A percentile compares a stretch with the other conserved stretches of the same genome.
Conservation (phyloP, 108 stramenopile species). For the Nitzschia inconspicua region DNA sequence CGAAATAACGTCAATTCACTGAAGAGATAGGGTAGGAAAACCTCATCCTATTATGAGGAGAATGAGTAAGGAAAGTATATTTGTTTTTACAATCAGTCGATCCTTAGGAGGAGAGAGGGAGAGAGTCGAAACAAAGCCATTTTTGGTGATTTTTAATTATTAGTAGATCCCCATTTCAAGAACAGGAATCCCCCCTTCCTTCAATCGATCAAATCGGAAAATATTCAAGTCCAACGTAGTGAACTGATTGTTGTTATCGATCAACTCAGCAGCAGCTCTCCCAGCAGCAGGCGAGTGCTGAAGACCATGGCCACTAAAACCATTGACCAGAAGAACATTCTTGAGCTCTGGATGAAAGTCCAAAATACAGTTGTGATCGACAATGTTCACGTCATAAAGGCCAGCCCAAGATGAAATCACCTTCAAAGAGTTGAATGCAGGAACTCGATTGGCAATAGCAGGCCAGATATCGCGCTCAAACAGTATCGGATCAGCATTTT, state of each 20-base stretch:
- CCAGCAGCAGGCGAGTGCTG: slow-evolving; percentile 71
- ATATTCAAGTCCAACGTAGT: slow-evolving; percentile 51
- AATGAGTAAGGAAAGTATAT: too few species aligned
- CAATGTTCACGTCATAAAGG: slow-evolving; percentile 67
- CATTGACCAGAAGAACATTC: slow-evolving; percentile 64
- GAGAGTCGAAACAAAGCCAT: not conserved
- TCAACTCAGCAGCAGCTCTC: slow-evolving; percentile 55
- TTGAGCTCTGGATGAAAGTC: slow-evolving; percentile 69
- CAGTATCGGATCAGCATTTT: slow-evolving; percentile 52
- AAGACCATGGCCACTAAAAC: slow-evolving; percentile 77
- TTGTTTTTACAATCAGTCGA: too few species aligned
- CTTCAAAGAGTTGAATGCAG: slow-evolving; percentile 72
- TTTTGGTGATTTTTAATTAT: not conserved
- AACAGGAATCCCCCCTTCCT: slow-evolving; percentile 1
- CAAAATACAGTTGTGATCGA: slow-evolving; percentile 82
- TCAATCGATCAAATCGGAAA: slow-evolving; percentile 59
- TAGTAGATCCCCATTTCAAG: slow-evolving; percentile 21
- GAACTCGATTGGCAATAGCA: slow-evolving; percentile 60
- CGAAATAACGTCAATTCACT: too few species aligned
- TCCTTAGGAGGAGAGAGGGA: too few species aligned
- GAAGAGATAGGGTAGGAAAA: too few species aligned
- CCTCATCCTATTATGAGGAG: too few species aligned
- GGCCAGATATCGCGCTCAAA: slow-evolving; percentile 74
- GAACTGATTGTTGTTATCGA: slow-evolving; percentile 42
- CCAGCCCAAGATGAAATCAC: slow-evolving; percentile 71